Evolutionary conservation across 139 green algal genomes (phyloP).

Genomic region (Picochlorum sp.): DNA sequence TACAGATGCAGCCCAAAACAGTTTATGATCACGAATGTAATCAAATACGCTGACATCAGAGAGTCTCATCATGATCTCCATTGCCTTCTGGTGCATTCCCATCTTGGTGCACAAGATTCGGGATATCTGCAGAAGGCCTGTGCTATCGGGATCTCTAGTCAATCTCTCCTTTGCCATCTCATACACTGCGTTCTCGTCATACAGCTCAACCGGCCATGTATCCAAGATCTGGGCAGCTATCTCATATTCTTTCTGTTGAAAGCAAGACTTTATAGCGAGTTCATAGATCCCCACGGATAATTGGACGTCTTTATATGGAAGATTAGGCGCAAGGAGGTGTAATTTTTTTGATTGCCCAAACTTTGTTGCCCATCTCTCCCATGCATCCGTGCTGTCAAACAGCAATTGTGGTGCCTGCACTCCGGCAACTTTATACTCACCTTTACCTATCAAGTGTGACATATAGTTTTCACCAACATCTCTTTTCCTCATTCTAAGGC

Average conservation of each 20-base stretch:
- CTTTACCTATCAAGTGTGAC: constrained; percentile 26
- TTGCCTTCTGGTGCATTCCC: background rate
- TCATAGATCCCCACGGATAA: constrained; percentile 70
- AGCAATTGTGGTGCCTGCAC: constrained; percentile 49
- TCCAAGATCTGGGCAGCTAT: no score
- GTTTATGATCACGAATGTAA: constrained; percentile 46
- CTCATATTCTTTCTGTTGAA: constrained; percentile 2
- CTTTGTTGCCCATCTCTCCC: constrained; percentile 64
- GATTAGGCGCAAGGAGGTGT: constrained; percentile 51
- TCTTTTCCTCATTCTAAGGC: constrained; percentile 11
- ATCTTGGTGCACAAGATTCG: constrained; percentile 8
- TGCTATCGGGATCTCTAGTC: no score
- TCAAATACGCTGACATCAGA: constrained; percentile 44
- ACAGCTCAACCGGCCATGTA: background rate
- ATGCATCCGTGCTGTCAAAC: constrained; percentile 37
- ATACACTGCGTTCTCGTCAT: background rate
- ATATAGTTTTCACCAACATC: constrained; percentile 40
- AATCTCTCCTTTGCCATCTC: no score
- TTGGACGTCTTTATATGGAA: constrained; percentile 57
- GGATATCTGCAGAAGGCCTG: background rate
- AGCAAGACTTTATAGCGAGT: constrained; percentile 60
- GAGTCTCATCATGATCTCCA: background rate
- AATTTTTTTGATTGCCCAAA: constrained; percentile 72
- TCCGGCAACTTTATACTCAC: constrained; percentile 45
- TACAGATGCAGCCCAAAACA: constrained; percentile 6